Evolutionary conservation across 169 alveolate species (phyloP), one percentile per base, ranked within the genome.

Genomic region (Besnoitia besnoiti): DNA sequence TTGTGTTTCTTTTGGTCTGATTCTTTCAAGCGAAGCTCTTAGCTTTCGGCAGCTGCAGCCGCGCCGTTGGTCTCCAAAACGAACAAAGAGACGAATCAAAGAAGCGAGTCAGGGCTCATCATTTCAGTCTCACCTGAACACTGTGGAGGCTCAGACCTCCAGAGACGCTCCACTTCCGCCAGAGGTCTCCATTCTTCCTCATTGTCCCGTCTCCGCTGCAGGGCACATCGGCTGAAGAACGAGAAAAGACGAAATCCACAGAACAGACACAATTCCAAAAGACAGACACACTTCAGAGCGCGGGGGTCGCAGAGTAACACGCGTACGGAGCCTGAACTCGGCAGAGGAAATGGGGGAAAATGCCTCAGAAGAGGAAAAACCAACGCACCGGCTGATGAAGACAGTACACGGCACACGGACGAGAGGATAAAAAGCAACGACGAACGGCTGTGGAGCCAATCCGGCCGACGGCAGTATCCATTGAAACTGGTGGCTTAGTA

Each of bases 161-260:
- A 49, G 80, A 87, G 50, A 88, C 47, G 16, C 67, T 91, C 94
- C 92, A 91, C 85, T 89, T 93, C 59, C 95, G 79, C 98, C 99
- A 98, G 42, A 97, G 95, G 84, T 94, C 92, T 46, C 98, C 98
- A 61, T 96, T 95, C 94, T 98, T 98, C 92, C 99, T 95, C 89
- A 98, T 93, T 21, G 99, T 98, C 10, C 99, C 99, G 93, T 98
- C 99, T 33, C 99, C 98, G 62, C 99, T 95, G 91, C 99, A 98
- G 4, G 99, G 99, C 21, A 98, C 99, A 94, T 98, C 99, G 94
- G 94, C 94, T 91, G 90, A 3, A 35, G 33, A 40, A 51, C 19
- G n/a, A 76, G 77, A 19, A 10, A 7, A 19, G 37, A 30, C 40
- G 14, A 27, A 8, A 27, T 27, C 77, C 30, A 61, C 77, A 61